Evolutionary conservation across 2,329 filamentous ascomycete genomes (phyloP).

Genomic region (Metarhizium anisopliae): DNA sequence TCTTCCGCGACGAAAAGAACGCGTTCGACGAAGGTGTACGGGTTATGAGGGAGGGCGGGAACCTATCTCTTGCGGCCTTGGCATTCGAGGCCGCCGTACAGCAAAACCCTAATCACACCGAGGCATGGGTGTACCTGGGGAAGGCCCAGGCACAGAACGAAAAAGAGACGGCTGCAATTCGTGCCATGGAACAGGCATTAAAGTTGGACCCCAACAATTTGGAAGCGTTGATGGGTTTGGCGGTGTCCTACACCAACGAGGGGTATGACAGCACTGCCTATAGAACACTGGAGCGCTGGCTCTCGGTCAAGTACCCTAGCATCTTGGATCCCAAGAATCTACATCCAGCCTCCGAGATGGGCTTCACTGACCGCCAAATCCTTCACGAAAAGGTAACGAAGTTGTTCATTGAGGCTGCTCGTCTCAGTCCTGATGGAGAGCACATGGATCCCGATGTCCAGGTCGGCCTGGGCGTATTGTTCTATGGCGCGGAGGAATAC

Average conservation of each 20-base stretch:
- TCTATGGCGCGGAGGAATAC: constrained; percentile 97
- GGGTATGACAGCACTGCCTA: constrained; percentile 97
- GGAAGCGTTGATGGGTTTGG: constrained; percentile 85
- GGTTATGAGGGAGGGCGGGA: constrained; percentile 89
- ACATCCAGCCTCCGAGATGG: constrained; percentile 70
- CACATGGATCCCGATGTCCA: constrained; percentile 99
- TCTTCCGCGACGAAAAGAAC: constrained; percentile 71
- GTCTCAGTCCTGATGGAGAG: constrained; percentile 81
- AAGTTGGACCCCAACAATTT: constrained; percentile 83
- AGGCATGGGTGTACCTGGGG: constrained; percentile 90
- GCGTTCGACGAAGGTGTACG: constrained; percentile 89
- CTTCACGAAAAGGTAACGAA: constrained; percentile 87
- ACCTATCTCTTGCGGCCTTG: constrained; percentile 83
- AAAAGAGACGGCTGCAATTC: constrained; percentile 92
- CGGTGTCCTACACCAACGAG: constrained; percentile 97
- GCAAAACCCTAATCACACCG: constrained; percentile 76
- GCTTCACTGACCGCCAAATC: constrained; percentile 85
- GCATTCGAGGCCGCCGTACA: constrained; percentile 95
- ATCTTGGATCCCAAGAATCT: constrained; percentile 66
- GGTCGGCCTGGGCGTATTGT: constrained; percentile 90
- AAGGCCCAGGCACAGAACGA: constrained; percentile 95
- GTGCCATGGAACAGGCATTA: constrained; percentile 83
- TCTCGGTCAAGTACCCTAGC: constrained; percentile 86
- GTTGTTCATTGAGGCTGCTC: constrained; percentile 85
- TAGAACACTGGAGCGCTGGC: constrained; percentile 90